These are phyloP conservation scores for Cryomyces minteri DNA, from an alignment of 495 filamentous ascomycete species.

Conservation along the genomic window DNA sequence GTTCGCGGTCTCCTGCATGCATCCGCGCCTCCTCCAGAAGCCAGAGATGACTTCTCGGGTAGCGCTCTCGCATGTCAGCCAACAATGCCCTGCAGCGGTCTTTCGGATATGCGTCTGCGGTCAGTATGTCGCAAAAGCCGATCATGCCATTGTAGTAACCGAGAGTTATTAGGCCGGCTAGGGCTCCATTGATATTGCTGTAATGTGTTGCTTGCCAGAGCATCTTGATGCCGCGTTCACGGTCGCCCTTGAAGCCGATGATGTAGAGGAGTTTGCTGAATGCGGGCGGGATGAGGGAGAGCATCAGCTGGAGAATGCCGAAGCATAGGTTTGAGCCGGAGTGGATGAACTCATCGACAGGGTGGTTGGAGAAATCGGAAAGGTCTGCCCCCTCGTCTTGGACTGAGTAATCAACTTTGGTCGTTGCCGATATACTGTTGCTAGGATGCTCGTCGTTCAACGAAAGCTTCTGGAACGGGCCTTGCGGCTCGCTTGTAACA, in stretches of 20 bases:
- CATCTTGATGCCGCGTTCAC: slow-evolving; percentile 52
- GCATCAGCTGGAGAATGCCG: slow-evolving; percentile 63
- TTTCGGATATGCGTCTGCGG: slow-evolving; percentile 52
- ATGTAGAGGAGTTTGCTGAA: slow-evolving; percentile 71
- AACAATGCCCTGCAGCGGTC: slow-evolving; percentile 51
- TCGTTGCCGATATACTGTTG: background rate
- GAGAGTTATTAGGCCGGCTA: slow-evolving; percentile 64
- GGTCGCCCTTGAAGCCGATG: slow-evolving; percentile 84
- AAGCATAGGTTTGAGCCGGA: slow-evolving; percentile 80
- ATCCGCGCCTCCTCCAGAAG: slow-evolving; percentile 76
- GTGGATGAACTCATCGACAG: slow-evolving; percentile 72
- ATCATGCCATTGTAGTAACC: slow-evolving; percentile 77
- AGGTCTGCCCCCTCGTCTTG: slow-evolving; percentile 15
- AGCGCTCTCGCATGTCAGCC: slow-evolving; percentile 51
- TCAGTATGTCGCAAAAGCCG: slow-evolving; percentile 75
- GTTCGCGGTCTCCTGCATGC: slow-evolving; percentile 42
- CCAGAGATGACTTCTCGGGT: slow-evolving; percentile 76
- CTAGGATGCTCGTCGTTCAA: background rate
- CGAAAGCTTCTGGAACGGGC: background rate
- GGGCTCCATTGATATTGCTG: slow-evolving; percentile 76
- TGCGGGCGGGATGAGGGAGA: slow-evolving; percentile 81
- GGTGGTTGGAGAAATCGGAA: slow-evolving; percentile 37
- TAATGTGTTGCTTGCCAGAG: slow-evolving; percentile 88
- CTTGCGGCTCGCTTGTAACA: slow-evolving; percentile 2
- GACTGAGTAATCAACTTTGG: slow-evolving; percentile 1